Base-by-base conservation (phyloP, 1,284 basidiomycete species). In the Mycosarcoma maydis region DNA sequence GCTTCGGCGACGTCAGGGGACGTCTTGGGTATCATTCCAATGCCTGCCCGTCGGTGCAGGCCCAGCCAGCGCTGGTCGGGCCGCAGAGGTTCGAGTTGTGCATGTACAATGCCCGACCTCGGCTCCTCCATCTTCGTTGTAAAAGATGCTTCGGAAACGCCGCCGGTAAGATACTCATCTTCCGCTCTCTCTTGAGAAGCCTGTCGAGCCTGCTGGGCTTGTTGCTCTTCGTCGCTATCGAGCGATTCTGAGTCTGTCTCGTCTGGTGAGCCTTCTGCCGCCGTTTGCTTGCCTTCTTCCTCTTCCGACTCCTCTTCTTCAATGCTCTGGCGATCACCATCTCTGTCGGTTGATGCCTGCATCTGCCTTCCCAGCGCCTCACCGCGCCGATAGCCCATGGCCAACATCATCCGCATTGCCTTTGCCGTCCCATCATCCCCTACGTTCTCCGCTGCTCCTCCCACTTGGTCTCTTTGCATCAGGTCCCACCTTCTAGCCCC, bases 341-440 rank as follows among this genome's bases (percentile, higher is more conserved):
- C 11, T 6, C 17, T 14, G 14, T 22, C 37, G 3, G 14, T 13
- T 6, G 46, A 17, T 8, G 19, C 33, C 23, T 37, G 37, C 41
- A 46, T 54, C n/a, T 53, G 49, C 33, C 22, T 55, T 1, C 73
- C 73, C 0, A 75, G 51, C 22, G 61, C 54, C 30, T 62, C 42
- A 6, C 65, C 71, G 0, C 56, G 42, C 20, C 61, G 32, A 42
- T 72, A 76, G 0, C 74, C 74, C 74, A 76, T 76, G 11, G 72
- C 72, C 3, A 60, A 49, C 74, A 76, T 76, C 72, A 76, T 76
- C 16, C 52, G 39, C 62, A 69, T 58, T 41, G 72, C 74, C 16
- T 64, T 70, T 6, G 59, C 13, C 14, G 47, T 59, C 3, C 66
- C 66, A 23, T 64, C 54, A n/a, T 48, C 41, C 9, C 16, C 44